phyloP scores from a whole-genome alignment of 1,284 basidiomycete species.

The Melampsora larici-populina region DNA sequence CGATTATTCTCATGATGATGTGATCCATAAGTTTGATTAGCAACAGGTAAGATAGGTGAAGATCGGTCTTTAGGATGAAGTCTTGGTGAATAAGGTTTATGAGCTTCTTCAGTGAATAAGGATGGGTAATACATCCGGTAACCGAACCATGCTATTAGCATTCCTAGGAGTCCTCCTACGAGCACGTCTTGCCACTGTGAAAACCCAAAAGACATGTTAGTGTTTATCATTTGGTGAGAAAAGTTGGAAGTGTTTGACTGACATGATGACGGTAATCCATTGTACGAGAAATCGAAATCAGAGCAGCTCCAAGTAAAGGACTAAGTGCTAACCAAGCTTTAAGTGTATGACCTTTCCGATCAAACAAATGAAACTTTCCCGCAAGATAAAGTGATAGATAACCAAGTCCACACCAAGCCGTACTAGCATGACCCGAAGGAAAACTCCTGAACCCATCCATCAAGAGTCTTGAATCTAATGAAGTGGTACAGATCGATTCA shows the following conservation, averaged over 20 bases:
- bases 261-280: conserved; percentile 57
- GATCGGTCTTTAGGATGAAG: conserved; percentile 32
- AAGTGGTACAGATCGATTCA: conserved; percentile 70
- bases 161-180: conserved; percentile 72
- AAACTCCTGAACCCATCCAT: conserved; percentile 89
- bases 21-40: neutral
- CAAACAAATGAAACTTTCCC: conserved; percentile 88
- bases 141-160: conserved; percentile 68
- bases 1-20: neutral
- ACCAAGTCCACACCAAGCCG: conserved; percentile 86
- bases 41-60: neutral
- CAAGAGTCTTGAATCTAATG: conserved; percentile 62
- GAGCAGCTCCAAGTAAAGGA: conserved; percentile 72
- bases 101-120: conserved; percentile 55
- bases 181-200: conserved; percentile 77
- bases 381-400: conserved; percentile 84
- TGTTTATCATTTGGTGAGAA: conserved; percentile 65
- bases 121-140: conserved; percentile 64
- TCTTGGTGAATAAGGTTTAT: conserved; percentile 73
- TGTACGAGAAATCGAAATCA: conserved; percentile 69
- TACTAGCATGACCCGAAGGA: conserved; percentile 86
- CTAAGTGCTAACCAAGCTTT: conserved; percentile 79
- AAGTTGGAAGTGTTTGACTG: conserved; percentile 47
- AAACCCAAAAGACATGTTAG: conserved; percentile 51
- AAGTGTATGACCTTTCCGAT: conserved; percentile 70